Evolutionary conservation across 2,329 filamentous ascomycete genomes (phyloP).

Genomic region (Talaromyces atroroseus): DNA sequence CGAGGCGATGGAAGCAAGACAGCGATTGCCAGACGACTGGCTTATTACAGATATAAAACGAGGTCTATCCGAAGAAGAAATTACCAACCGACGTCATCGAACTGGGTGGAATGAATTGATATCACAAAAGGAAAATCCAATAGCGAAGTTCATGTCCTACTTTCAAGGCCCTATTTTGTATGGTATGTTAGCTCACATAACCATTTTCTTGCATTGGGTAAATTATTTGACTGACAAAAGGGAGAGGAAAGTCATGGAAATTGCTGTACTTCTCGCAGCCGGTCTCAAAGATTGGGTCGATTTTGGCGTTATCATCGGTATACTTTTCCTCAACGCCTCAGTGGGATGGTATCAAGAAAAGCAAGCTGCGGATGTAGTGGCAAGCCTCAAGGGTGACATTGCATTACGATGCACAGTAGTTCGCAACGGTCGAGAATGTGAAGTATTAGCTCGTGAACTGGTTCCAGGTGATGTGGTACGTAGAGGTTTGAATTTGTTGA

Average conservation of each 20-base stretch:
- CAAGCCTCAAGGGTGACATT: slow-evolving; percentile 71
- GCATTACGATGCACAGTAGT: slow-evolving; percentile 66
- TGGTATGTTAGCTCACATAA: slow-evolving; percentile 43
- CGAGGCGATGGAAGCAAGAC: slow-evolving; percentile 20
- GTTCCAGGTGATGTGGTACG: slow-evolving; percentile 71
- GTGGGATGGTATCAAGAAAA: slow-evolving; percentile 81
- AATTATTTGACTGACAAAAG: not conserved
- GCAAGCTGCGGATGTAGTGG: slow-evolving; percentile 71
- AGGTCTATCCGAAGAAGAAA: slow-evolving; percentile 55
- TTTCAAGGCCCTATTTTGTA: slow-evolving; percentile 73
- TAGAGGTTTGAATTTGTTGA: not conserved
- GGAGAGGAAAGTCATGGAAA: slow-evolving; percentile 56
- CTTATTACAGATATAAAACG: slow-evolving; percentile 62
- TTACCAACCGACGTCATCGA: slow-evolving; percentile 57
- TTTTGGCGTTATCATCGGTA: slow-evolving; percentile 72
- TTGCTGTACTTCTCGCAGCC: slow-evolving; percentile 67
- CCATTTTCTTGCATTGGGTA: not conserved
- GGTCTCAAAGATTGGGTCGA: slow-evolving; percentile 72
- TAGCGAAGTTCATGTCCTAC: slow-evolving; percentile 68
- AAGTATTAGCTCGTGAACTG: slow-evolving; percentile 65
- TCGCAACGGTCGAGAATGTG: slow-evolving; percentile 60
- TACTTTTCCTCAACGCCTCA: slow-evolving; percentile 66
- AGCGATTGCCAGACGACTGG: slow-evolving; percentile 59
- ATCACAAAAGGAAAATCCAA: slow-evolving; percentile 72
- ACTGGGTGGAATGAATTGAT: slow-evolving; percentile 67